Evolutionary conservation across 768 basidiomycete species (phyloP).

Genomic region (Boletus tylopilopsis): DNA sequence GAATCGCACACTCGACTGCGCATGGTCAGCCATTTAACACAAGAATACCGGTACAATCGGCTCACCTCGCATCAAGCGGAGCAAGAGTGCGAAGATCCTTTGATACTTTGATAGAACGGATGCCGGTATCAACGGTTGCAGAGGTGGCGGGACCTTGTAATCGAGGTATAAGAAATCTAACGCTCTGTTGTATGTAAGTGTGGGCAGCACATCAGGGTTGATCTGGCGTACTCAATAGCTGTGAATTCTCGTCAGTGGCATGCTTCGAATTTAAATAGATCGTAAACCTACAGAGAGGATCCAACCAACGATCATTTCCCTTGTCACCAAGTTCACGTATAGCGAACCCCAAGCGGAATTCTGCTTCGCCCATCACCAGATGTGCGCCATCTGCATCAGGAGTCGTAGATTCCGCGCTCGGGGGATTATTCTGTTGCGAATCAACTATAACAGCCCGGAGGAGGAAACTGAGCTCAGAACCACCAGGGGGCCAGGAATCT

Average conservation of each 20-base stretch:
- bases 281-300: constrained; percentile 68
- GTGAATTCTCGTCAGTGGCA: constrained; percentile 5
- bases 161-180: constrained; percentile 88
- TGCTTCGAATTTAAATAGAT: background rate
- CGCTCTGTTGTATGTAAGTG: constrained; percentile 47
- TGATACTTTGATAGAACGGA: constrained; percentile 82
- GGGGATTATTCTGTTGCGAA: constrained; percentile 46
- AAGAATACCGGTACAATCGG: constrained; percentile 4
- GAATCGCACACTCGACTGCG: constrained; percentile 64
- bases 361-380: constrained; percentile 54
- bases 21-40: constrained; percentile 1
- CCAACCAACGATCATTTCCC: constrained; percentile 72
- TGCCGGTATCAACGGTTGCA: constrained; percentile 69
- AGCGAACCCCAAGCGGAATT: constrained; percentile 78
- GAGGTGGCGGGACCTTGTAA: constrained; percentile 80
- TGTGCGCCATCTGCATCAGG: constrained; percentile 34
- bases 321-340: constrained; percentile 68
- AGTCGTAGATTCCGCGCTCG: constrained; percentile 17
- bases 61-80: constrained; percentile 76
- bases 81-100: constrained; percentile 72
- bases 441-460: constrained; percentile 84
- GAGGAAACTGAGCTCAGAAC: constrained; percentile 79
- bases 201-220: background rate
- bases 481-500: constrained; percentile 84
- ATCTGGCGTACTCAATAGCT: constrained; percentile 22